Conservation (phyloP, 176 grass and related monocot species). For the Chrysopogon serrulatus region DNA sequence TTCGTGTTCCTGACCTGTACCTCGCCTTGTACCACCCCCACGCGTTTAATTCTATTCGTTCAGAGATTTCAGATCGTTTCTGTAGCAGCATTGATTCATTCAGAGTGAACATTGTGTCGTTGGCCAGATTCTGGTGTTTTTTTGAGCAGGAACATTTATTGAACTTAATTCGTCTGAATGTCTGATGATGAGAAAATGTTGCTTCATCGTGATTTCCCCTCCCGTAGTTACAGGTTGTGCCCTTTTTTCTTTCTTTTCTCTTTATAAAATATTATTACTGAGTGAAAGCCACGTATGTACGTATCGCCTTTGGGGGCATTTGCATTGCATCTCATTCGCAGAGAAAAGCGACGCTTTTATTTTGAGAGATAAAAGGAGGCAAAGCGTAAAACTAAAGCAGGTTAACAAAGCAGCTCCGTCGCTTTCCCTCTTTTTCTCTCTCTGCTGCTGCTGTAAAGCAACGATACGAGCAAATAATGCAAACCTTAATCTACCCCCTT, state of each 20-base stretch:
- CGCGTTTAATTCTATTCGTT: slow-evolving; percentile 10
- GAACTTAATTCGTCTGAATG: background rate
- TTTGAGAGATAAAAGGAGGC: background rate
- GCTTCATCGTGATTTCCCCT: background rate
- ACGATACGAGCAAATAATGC: background rate
- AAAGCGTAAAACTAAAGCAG: slow-evolving; percentile 13
- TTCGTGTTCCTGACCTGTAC: background rate
- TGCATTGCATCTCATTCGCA: slow-evolving; percentile 12
- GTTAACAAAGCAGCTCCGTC: background rate
- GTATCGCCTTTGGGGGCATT: background rate
- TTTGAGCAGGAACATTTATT: background rate
- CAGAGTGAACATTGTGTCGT: background rate
- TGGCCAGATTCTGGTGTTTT: background rate
- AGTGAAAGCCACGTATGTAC: background rate
- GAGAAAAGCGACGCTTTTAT: background rate
- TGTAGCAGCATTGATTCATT: slow-evolving; percentile 1
- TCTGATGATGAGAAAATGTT: background rate
- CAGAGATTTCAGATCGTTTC: background rate
- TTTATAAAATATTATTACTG: too few relatives aligned
- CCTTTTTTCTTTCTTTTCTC: background rate
- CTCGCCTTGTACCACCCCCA: background rate
- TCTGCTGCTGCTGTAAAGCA: slow-evolving; percentile 25
- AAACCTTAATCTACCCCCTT: background rate
- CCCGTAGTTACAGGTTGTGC: too few relatives aligned
- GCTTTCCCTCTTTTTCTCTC: background rate